These are phyloP conservation scores for Fraxinus floribunda DNA, from an alignment of 305 asterid species.

Conservation along the genomic window DNA sequence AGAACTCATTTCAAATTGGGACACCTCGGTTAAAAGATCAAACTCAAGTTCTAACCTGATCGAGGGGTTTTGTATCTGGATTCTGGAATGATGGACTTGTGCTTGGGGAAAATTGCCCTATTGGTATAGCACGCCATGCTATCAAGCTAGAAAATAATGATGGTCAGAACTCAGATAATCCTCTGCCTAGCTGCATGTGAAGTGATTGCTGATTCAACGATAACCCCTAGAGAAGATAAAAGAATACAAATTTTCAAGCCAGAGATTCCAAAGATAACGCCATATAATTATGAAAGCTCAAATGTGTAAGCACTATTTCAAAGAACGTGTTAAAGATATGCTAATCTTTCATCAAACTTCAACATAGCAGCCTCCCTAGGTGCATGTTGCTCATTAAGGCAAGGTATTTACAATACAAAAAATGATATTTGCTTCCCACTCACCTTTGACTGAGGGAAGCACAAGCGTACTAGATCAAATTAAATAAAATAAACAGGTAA, in stretches of 20 bases:
- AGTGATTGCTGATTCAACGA: background rate
- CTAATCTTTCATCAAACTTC: background rate
- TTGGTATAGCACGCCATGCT: slow-evolving; percentile 87
- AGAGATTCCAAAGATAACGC: background rate
- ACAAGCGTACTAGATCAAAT: background rate
- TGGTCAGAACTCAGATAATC: slow-evolving; percentile 48
- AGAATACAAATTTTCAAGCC: background rate
- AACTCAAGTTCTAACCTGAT: slow-evolving; percentile 54
- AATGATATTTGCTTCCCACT: background rate
- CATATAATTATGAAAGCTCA: background rate
- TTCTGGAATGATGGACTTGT: slow-evolving; percentile 23
- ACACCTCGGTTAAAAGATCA: slow-evolving; percentile 5
- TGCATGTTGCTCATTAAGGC: background rate
- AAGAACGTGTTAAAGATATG: background rate
- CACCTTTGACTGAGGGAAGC: background rate
- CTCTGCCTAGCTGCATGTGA: slow-evolving; percentile 39
- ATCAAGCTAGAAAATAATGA: slow-evolving; percentile 54
- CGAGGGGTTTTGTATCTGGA: slow-evolving; percentile 81
- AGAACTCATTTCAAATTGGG: slow-evolving; percentile 5
- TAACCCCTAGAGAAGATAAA: background rate
- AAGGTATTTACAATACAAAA: background rate
- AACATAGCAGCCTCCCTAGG: background rate
- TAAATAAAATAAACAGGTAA: background rate
- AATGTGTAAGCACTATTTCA: background rate
- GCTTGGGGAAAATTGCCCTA: slow-evolving; percentile 60